Percentiles rank a stretch among this genome's conserved stretches.
These are phyloP conservation scores for Fusarium hostae DNA, from an alignment of 2,329 filamentous ascomycete species.

Conservation along the genomic window DNA sequence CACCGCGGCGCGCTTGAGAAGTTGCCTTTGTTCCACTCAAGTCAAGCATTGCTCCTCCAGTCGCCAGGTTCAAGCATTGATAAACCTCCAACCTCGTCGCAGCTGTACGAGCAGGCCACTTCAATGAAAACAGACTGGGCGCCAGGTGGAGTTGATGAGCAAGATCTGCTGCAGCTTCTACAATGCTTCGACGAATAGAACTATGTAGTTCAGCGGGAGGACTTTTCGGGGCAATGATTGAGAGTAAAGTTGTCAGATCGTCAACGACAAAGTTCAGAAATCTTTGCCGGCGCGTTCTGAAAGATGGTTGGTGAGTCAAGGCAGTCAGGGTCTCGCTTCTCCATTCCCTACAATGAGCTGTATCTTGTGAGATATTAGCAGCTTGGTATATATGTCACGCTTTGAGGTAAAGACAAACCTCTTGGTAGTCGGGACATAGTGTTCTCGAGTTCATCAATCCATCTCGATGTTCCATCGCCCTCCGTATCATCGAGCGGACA, in stretches of 20 bases:
- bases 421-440: conserved; percentile 50
- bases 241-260: conserved; percentile 49
- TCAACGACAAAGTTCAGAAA: conserved; percentile 48
- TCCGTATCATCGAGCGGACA: conserved; percentile 50
- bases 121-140: conserved; percentile 49
- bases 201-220: conserved; percentile 46
- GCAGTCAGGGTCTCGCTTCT: conserved; percentile 52
- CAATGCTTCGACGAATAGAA: conserved; percentile 48
- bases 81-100: conserved; percentile 52
- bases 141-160: conserved; percentile 52
- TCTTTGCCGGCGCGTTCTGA: conserved; percentile 45
- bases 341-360: conserved; percentile 51
- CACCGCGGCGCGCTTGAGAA: conserved; percentile 46
- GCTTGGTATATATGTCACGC: not conserved
- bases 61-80: conserved; percentile 52
- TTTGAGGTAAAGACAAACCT: conserved; percentile 38
- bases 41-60: conserved; percentile 45
- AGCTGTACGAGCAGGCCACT: conserved; percentile 52
- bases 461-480: conserved; percentile 46
- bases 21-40: conserved; percentile 45
- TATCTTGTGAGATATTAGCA: conserved; percentile 41
- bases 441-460: conserved; percentile 49
- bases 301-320: conserved; percentile 47
- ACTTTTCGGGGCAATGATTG: conserved; percentile 44
- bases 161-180: conserved; percentile 52